Conservation (phyloP, 352 stramenopile genomes). For the Phytophthora pluvialis region DNA sequence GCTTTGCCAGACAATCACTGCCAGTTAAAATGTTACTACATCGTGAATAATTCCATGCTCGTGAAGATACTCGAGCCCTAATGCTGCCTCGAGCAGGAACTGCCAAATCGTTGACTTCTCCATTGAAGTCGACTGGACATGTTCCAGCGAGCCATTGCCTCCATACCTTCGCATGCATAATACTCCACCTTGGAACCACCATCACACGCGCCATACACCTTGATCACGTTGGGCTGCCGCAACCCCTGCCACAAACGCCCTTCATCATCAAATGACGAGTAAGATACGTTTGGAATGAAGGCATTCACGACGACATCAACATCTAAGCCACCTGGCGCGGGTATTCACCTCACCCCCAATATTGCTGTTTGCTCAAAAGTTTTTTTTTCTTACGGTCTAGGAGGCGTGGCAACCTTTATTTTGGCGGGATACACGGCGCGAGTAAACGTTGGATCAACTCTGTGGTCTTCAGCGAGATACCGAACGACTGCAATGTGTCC, state of each 20-base stretch:
- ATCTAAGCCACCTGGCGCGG: constrained; percentile 24
- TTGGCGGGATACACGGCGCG: no score
- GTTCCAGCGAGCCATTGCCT: constrained; percentile 3
- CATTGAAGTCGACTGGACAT: no score
- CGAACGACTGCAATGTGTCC: neutral
- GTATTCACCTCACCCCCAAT: constrained; percentile 18
- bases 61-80: constrained; percentile 22
- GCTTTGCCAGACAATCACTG: constrained; percentile 8
- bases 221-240: constrained; percentile 29
- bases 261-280: constrained; percentile 6
- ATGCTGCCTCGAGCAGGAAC: constrained; percentile 14
- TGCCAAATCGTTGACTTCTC: constrained; percentile 9
- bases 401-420: no score
- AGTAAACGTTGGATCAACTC: constrained; percentile 4
- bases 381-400: no score
- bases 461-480: neutral
- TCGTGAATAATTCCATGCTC: constrained; percentile 5
- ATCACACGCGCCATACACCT: constrained; percentile 25
- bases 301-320: constrained; percentile 20
- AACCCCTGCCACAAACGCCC: constrained; percentile 18
- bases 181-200: constrained; percentile 10
- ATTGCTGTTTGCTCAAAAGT: neutral
- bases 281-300: constrained; percentile 3
- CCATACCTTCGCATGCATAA: constrained; percentile 24
- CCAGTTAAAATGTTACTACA: constrained; percentile 14